Evolutionary conservation across 139 green algal genomes (phyloP).

Genomic region (Ettlia oleoabundans): DNA sequence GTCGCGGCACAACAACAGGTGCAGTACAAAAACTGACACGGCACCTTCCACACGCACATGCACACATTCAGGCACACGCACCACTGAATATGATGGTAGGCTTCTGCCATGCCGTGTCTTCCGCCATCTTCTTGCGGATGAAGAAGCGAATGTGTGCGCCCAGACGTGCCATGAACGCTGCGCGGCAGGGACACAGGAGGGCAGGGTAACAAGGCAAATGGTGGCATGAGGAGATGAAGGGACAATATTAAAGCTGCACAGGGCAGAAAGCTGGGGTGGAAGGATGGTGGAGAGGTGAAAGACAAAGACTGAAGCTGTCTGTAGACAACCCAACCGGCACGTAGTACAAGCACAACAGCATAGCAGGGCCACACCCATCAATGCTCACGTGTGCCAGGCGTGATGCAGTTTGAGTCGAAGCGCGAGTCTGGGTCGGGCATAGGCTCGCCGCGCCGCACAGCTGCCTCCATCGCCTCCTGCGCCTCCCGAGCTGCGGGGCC

Average conservation of each 20-base stretch:
- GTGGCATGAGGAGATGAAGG: too few relatives aligned
- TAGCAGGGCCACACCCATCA: background rate
- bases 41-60: background rate
- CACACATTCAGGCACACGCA: background rate
- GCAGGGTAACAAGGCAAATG: too few relatives aligned
- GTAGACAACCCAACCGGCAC: background rate
- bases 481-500: slow-evolving; percentile 61
- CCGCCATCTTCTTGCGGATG: slow-evolving; percentile 82
- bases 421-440: slow-evolving; percentile 49
- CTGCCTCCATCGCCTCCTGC: slow-evolving; percentile 52
- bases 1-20: too few relatives aligned
- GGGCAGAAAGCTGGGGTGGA: background rate
- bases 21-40: background rate
- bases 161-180: slow-evolving; percentile 86
- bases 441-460: slow-evolving; percentile 58
- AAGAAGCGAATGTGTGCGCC: slow-evolving; percentile 88
- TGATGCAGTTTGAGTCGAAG: slow-evolving; percentile 97
- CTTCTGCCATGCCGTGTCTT: slow-evolving; percentile 85
- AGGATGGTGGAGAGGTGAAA: background rate
- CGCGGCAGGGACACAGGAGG: too few relatives aligned
- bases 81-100: slow-evolving; percentile 77
- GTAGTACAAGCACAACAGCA: too few relatives aligned
- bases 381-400: slow-evolving; percentile 62
- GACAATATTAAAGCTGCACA: too few relatives aligned
- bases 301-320: background rate